A percentile compares a stretch with the other conserved stretches of the same genome.
Evolutionary conservation across 805 yeast species (phyloP).

Genomic region (Debaryomyces tyrocola): DNA sequence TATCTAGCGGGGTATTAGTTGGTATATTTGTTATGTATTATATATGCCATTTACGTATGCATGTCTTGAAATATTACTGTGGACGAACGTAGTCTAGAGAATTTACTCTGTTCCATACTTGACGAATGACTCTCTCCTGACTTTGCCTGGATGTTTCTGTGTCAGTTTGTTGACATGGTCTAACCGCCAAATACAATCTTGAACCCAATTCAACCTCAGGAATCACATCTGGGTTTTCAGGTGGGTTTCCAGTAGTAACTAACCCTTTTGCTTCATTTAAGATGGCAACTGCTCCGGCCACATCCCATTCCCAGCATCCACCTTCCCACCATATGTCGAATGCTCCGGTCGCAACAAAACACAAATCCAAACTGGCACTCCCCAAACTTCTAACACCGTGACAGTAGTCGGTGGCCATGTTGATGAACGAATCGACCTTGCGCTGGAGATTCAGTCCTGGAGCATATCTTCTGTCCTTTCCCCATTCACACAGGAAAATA

Average conservation of each 20-base stretch:
- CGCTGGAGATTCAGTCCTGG: constrained; percentile 9
- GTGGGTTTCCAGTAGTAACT: constrained; percentile 12
- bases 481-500: constrained; percentile 16
- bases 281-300: constrained; percentile 12
- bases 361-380: constrained; percentile 13
- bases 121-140: constrained; percentile 11
- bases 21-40: no score
- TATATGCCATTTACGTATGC: background rate
- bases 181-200: constrained; percentile 11
- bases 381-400: constrained; percentile 15
- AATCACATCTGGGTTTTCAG: constrained; percentile 1
- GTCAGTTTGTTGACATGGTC: constrained; percentile 8
- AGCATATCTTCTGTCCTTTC: constrained; percentile 12
- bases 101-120: constrained; percentile 11
- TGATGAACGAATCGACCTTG: constrained; percentile 10
- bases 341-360: constrained; percentile 14
- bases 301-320: constrained; percentile 19
- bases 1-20: no score
- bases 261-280: constrained; percentile 14
- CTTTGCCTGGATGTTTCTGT: constrained; percentile 5
- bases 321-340: constrained; percentile 16
- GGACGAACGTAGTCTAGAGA: constrained; percentile 8
- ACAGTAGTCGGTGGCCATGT: constrained; percentile 12
- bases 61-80: background rate
- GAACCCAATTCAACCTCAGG: constrained; percentile 9